Base-by-base conservation (phyloP, 1,284 basidiomycete genomes). In the Sporisorium iseilematis-ciliati region DNA sequence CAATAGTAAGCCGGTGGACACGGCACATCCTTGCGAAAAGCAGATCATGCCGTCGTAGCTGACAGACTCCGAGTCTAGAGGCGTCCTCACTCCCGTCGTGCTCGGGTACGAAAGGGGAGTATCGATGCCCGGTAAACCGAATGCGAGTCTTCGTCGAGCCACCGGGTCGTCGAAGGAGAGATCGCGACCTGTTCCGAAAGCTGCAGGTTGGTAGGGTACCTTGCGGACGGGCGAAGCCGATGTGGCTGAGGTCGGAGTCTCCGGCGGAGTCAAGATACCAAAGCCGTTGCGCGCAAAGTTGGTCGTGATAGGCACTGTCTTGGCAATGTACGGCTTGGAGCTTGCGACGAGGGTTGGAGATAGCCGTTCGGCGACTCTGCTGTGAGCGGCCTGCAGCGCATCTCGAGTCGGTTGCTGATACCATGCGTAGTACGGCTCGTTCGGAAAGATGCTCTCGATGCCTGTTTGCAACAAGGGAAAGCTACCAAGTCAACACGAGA, bases 11-110 rank as follows among this genome's bases (percentile, higher is more conserved):
- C 66, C 71, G 3, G 75, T 71, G 7, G 64, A 41, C 16, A 70
- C 66, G 3, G 75, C 70, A n/a, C 70, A 73, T 43, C 75, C 75
- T 18, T 77, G 75, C 41, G 75, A 77, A 23, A 77, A 77, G 60
- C 75, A 73, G 26, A 77, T 64, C 49, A 77, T 41, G 7, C 66
- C 75, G 20, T 77, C 71, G 45, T 67, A 77, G 0, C 29, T 14
- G 38, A 21, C 43, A 0, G 4, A 7, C n/a, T 14, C 29, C 7
- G 7, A 20, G 23, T 64, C 55, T 48, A 38, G 2, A 10, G 68
- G 68, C 31, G 68, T 71, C 33, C 43, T 40, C 4, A 49, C 49
- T 4, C 58, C 62, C 4, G 62, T 57, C 16, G 61, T 61, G 58
- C 57, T 65, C 7, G 63, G 58, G 25, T 38, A 50, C 4, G 68